phyloP scores from a whole-genome alignment of 1,284 basidiomycete genomes.

The Ganoderma resinaceum region DNA sequence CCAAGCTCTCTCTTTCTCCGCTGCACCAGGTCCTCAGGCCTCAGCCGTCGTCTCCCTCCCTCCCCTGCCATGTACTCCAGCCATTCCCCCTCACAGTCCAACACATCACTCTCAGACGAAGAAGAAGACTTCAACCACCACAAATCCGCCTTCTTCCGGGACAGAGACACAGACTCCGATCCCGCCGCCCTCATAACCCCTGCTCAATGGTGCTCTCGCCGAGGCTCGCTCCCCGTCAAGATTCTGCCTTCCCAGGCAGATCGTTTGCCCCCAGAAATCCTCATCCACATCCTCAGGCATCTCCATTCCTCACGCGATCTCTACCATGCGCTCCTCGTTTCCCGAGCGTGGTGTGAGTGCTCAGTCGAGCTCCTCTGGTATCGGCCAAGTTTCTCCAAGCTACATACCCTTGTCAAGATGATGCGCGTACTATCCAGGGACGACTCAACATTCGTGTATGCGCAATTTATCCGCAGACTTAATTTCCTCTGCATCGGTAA shows the following conservation, averaged over 20 bases:
- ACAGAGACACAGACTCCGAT: slow-evolving; percentile 45
- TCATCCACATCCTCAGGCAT: slow-evolving; percentile 93
- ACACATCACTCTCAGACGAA: slow-evolving; percentile 64
- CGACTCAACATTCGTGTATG: slow-evolving; percentile 87
- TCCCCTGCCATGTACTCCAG: slow-evolving; percentile 54
- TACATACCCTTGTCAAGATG: slow-evolving; percentile 81
- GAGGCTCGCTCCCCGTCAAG: slow-evolving; percentile 36
- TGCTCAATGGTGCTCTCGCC: slow-evolving; percentile 67
- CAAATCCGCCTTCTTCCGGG: slow-evolving; percentile 54
- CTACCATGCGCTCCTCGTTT: slow-evolving; percentile 82
- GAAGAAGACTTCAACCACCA: slow-evolving; percentile 60
- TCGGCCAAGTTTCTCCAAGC: slow-evolving; percentile 80
- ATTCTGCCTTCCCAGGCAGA: slow-evolving; percentile 51
- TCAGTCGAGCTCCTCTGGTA: slow-evolving; percentile 97
- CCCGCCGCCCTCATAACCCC: slow-evolving; percentile 55
- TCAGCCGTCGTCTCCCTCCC: slow-evolving; percentile 23
- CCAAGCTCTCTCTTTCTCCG: slow-evolving; percentile 10
- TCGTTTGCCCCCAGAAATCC: slow-evolving; percentile 86
- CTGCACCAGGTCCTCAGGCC: not conserved
- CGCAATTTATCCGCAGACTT: slow-evolving; percentile 88
- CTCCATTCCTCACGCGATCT: slow-evolving; percentile 81
- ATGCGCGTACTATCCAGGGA: slow-evolving; percentile 66
- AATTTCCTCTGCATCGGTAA: slow-evolving; percentile 84
- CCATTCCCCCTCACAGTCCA: slow-evolving; percentile 61
- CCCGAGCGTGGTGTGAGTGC: slow-evolving; percentile 94